phyloP scores from a whole-genome alignment of 768 basidiomycete genomes.

The Steccherinum ochraceum region DNA sequence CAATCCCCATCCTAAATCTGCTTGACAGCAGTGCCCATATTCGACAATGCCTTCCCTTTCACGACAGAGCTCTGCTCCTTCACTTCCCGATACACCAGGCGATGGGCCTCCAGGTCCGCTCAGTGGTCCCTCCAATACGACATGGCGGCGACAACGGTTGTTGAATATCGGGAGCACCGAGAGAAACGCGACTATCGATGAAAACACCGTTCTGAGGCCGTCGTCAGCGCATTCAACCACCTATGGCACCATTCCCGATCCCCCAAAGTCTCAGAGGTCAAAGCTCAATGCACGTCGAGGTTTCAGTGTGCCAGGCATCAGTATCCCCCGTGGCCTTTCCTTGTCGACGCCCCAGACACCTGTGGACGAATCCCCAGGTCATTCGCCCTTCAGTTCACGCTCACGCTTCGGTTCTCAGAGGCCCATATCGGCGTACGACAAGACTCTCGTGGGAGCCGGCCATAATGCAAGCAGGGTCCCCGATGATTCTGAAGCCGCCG shows the following conservation, averaged over 20 bases:
- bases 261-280: constrained; percentile 3
- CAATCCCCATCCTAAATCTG: too few species aligned
- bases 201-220: constrained; percentile 19
- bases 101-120: constrained; percentile 31
- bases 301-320: constrained; percentile 31
- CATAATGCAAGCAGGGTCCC: background rate
- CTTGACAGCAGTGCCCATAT: too few species aligned
- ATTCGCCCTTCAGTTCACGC: constrained; percentile 20
- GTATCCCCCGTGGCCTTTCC: constrained; percentile 20
- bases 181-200: constrained; percentile 4
- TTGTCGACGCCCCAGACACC: constrained; percentile 33
- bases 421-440: constrained; percentile 72
- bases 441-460: constrained; percentile 25
- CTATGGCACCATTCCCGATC: constrained; percentile 50
- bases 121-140: constrained; percentile 47
- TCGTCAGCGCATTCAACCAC: constrained; percentile 22
- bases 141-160: constrained; percentile 56
- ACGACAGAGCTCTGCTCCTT: too few species aligned
- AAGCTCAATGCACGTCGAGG: constrained; percentile 28
- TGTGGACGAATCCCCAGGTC: constrained; percentile 25
- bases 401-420: constrained; percentile 37
- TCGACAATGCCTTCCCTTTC: too few species aligned
- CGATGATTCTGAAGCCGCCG: constrained; percentile 42
- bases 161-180: constrained; percentile 41
- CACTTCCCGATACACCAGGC: too few species aligned